Evolutionary conservation across 352 stramenopile species (phyloP), one percentile per base, ranked within the genome.

Genomic region (Aphanomyces invadans): DNA sequence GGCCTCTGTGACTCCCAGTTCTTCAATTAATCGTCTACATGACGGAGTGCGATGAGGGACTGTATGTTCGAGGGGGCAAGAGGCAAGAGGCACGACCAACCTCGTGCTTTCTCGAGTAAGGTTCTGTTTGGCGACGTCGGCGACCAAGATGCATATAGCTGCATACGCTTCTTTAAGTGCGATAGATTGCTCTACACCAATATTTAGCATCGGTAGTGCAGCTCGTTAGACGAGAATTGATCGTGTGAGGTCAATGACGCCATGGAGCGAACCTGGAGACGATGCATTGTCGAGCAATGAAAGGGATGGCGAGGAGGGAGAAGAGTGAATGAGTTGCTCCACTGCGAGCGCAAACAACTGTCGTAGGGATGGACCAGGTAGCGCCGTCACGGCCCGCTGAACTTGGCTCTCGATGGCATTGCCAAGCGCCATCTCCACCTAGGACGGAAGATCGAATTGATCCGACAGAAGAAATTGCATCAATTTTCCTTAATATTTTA

Each of bases 101-200:
- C 55, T 42, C 7, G 36, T 52, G 36, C 26, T 64, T 4, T 64
- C 55, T 15, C 23, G 10, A 17, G 55, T 38, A 32, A 53, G 25
- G 33, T 64, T 64, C n/a, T 64, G 36, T 26, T 52, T 49, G 36
- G 55, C 55, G 21, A 64, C 21, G 29, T 64, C 55, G 10, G 55
- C 55, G 7, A 64, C 55, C 2, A 64, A 49, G 19, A 64, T 64
- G n/a, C 33, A 64, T 25, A 46, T 39, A 4, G 55, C 55, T 10
- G 55, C 36, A 2, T 64, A 64, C 25, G 55, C 55, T 23, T 64
- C 55, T 52, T 64, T 64, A 15, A 64, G 21, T 23, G 25, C 55
- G 3, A 15, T 11, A 11, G 33, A n/a, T 53, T 64, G 36, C 3
- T 52, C 55, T 64, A 64, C 26, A 26, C 29, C 12, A 36, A 57